Conservation (phyloP, 2,329 filamentous ascomycete species). For the Calonectria multiphialidica region DNA sequence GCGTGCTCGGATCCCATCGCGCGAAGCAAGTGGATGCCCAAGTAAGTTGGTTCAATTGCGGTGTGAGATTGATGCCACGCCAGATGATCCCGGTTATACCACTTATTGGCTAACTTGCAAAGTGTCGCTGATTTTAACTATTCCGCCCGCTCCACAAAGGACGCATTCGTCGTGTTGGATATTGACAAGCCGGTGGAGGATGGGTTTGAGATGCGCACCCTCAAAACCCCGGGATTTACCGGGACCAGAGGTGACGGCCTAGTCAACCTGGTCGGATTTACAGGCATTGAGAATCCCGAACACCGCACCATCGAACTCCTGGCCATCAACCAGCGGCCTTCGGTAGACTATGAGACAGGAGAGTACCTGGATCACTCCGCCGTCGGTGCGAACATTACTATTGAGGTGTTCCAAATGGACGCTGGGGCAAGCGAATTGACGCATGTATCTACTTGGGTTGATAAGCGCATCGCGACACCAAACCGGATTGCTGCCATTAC, state of each 20-base stretch:
- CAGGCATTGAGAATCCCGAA: conserved; percentile 40
- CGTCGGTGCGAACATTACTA: conserved; percentile 26
- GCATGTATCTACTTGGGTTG: conserved; percentile 31
- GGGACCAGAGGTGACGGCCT: conserved; percentile 48
- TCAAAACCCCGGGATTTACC: conserved; percentile 43
- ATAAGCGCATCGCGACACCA: conserved; percentile 31
- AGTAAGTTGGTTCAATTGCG: conserved; percentile 10
- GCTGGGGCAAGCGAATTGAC: conserved; percentile 24
- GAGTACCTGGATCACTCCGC: conserved; percentile 22
- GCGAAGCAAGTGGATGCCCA: conserved; percentile 35
- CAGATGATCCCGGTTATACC: neutral
- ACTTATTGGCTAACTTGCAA: neutral
- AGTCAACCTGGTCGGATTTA: conserved; percentile 46
- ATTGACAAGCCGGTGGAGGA: conserved; percentile 44
- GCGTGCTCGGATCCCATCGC: conserved; percentile 37
- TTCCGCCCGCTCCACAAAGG: conserved; percentile 44
- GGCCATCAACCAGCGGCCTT: conserved; percentile 33
- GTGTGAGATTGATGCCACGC: neutral
- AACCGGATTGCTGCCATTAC: conserved; percentile 34
- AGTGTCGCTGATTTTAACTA: conserved; percentile 41
- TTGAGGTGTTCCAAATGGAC: conserved; percentile 33
- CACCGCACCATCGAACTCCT: conserved; percentile 29
- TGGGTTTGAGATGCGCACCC: conserved; percentile 34
- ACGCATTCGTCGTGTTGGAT: conserved; percentile 48
- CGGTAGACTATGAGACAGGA: conserved; percentile 22